Percentiles rank a stretch among this genome's conserved stretches.
phyloP scores from a whole-genome alignment of 2,329 filamentous ascomycete genomes.

The Claviceps paspali region DNA sequence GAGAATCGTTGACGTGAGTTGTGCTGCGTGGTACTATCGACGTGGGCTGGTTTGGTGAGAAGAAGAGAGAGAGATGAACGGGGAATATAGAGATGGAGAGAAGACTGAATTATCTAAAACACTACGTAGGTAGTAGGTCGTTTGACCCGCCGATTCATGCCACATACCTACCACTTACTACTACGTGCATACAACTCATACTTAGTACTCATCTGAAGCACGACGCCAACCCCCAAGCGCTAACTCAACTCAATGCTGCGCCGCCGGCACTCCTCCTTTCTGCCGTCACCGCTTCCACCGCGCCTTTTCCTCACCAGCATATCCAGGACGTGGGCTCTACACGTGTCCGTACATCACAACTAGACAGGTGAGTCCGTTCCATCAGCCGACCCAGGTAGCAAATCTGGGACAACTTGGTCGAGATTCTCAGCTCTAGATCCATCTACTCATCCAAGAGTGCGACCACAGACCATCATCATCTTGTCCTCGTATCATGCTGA shows the following conservation, averaged over 20 bases:
- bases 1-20: too few relatives aligned
- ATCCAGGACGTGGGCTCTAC: not conserved
- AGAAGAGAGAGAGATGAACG: too few relatives aligned
- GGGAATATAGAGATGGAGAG: too few relatives aligned
- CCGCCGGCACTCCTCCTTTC: not conserved
- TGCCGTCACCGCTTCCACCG: not conserved
- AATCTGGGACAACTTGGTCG: too few relatives aligned
- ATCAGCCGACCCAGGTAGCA: too few relatives aligned
- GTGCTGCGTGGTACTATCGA: too few relatives aligned
- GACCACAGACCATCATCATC: not conserved
- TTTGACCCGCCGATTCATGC: not conserved
- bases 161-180: too few relatives aligned
- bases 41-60: too few relatives aligned
- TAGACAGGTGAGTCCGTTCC: too few relatives aligned
- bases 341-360: not conserved
- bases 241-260: too few relatives aligned
- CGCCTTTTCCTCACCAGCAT: not conserved
- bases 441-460: not conserved
- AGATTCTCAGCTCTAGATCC: not conserved
- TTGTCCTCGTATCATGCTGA: not conserved
- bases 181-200: not conserved
- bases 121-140: too few relatives aligned
- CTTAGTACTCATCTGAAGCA: not conserved
- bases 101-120: too few relatives aligned
- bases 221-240: constrained; percentile 1